Evolutionary conservation across 148 eudicot species (phyloP).

Genomic region (Chenopodium album): DNA sequence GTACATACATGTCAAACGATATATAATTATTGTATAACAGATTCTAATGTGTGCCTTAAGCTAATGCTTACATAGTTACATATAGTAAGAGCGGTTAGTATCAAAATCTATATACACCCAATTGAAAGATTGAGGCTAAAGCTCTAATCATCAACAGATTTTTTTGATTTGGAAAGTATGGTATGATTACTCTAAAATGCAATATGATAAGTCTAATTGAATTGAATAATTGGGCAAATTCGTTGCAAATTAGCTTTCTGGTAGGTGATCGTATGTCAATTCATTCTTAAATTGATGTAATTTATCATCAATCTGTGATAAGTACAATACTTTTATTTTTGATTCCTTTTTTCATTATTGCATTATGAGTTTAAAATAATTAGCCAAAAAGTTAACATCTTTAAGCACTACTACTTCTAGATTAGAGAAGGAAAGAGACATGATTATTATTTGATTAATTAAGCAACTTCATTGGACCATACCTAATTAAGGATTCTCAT

Average conservation of each 20-base stretch:
- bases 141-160: no score
- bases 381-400: constrained; percentile 10
- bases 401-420: not conserved
- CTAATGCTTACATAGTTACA: no score
- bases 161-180: not conserved
- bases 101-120: no score
- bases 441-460: not conserved
- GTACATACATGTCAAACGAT: no score
- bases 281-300: constrained; percentile 22
- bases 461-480: constrained; percentile 5
- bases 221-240: not conserved
- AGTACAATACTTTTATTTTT: constrained; percentile 1
- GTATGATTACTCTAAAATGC: not conserved
- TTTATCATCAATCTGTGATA: constrained; percentile 21
- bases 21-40: no score
- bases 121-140: no score
- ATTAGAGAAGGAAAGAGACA: not conserved
- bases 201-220: not conserved
- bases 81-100: no score
- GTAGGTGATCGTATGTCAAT: constrained; percentile 12
- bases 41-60: no score
- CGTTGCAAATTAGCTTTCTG: constrained; percentile 22
- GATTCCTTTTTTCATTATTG: not conserved
- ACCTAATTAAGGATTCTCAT: not conserved
- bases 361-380: constrained; percentile 12